Conservation (phyloP, 768 basidiomycete genomes). For the Cystofilobasidium ferigula region DNA sequence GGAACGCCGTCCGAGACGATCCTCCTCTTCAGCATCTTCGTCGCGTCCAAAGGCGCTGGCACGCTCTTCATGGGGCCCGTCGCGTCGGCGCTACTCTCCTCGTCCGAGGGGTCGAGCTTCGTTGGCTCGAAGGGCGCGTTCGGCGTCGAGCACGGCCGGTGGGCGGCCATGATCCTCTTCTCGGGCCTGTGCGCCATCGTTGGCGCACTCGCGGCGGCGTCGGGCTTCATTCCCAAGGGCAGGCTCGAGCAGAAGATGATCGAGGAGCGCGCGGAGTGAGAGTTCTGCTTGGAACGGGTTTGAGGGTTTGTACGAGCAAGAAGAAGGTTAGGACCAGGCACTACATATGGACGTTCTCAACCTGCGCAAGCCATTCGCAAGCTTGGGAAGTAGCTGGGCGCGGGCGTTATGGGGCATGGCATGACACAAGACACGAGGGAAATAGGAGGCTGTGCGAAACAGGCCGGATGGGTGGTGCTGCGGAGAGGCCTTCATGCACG, state of each 20-base stretch:
- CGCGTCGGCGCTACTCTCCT: neutral
- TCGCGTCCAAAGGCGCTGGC: neutral
- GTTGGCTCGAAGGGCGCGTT: neutral
- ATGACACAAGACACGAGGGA: too few relatives aligned
- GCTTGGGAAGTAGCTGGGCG: too few relatives aligned
- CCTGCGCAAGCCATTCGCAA: too few relatives aligned
- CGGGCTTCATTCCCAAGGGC: neutral
- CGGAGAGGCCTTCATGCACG: too few relatives aligned
- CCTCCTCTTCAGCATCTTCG: conserved; percentile 4
- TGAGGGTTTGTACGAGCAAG: too few relatives aligned
- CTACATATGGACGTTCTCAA: too few relatives aligned
- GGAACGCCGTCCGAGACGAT: conserved; percentile 10
- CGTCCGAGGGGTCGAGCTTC: neutral
- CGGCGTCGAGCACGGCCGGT: conserved; percentile 1
- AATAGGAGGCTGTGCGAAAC: too few relatives aligned
- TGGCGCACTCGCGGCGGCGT: neutral
- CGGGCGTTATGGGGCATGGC: too few relatives aligned
- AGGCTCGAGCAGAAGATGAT: neutral
- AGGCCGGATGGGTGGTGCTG: too few relatives aligned
- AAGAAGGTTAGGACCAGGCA: too few relatives aligned
- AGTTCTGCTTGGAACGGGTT: too few relatives aligned
- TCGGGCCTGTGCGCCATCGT: neutral
- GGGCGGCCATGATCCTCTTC: conserved; percentile 1
- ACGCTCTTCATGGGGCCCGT: neutral
- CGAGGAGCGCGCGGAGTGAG: neutral